phyloP scores from a whole-genome alignment of 2,329 filamentous ascomycete species.

The Penicillium paneum region DNA sequence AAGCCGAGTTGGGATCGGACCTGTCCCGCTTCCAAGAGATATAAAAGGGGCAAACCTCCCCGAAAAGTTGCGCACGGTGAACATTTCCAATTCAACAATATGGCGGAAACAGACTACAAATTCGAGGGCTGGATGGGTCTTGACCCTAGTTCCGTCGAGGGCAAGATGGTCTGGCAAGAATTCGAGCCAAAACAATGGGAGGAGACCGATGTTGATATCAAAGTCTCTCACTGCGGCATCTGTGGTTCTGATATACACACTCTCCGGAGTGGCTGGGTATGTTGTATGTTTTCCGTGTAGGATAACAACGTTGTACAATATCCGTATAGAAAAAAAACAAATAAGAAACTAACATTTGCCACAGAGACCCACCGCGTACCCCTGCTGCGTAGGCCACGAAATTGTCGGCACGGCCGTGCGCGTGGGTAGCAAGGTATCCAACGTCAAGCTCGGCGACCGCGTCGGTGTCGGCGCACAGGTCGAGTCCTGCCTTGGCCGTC shows the following conservation, averaged over 20 bases:
- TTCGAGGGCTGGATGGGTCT: slow-evolving; percentile 59
- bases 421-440: slow-evolving; percentile 48
- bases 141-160: slow-evolving; percentile 48
- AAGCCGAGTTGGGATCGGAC: slow-evolving; percentile 6
- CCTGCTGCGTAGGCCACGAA: slow-evolving; percentile 61
- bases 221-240: slow-evolving; percentile 62
- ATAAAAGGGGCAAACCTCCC: slow-evolving; percentile 16
- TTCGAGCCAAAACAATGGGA: slow-evolving; percentile 65
- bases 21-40: slow-evolving; percentile 4
- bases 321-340: neutral
- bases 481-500: slow-evolving; percentile 50
- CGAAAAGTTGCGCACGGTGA: neutral
- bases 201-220: slow-evolving; percentile 63
- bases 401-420: slow-evolving; percentile 60
- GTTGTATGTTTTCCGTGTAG: slow-evolving; percentile 1
- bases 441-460: slow-evolving; percentile 35
- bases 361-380: slow-evolving; percentile 36
- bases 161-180: slow-evolving; percentile 55
- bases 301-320: neutral
- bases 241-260: slow-evolving; percentile 62
- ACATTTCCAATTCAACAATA: slow-evolving; percentile 3
- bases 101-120: slow-evolving; percentile 43
- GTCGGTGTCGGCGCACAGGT: slow-evolving; percentile 60
- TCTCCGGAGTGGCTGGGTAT: slow-evolving; percentile 49
- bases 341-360: neutral